Percentiles rank a stretch among this genome's conserved stretches.
These are phyloP conservation scores for Apiotrichum gracile DNA, from an alignment of 1,284 basidiomycete genomes.

Conservation along the genomic window DNA sequence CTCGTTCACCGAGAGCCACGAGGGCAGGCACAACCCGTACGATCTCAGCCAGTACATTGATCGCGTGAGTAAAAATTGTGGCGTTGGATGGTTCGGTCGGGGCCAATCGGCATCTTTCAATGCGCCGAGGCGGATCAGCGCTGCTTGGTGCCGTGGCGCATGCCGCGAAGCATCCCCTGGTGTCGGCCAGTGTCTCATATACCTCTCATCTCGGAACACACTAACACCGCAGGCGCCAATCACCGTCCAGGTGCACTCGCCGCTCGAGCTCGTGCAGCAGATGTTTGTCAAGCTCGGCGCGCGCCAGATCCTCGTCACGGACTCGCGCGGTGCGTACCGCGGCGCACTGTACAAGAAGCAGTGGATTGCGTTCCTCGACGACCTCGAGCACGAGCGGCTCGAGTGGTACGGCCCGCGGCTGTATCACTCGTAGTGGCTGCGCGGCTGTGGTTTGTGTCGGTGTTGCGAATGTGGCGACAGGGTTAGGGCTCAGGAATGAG, in stretches of 20 bases:
- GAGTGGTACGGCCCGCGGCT: not conserved
- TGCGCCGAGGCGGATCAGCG: too few species aligned
- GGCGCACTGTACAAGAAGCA: slow-evolving; percentile 90
- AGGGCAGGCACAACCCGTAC: slow-evolving; percentile 56
- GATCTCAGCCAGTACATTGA: slow-evolving; percentile 88
- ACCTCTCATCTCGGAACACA: too few species aligned
- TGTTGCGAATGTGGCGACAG: not conserved
- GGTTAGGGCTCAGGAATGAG: too few species aligned
- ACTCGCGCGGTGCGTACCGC: slow-evolving; percentile 75
- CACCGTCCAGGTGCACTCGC: slow-evolving; percentile 72
- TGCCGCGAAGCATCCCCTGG: too few species aligned
- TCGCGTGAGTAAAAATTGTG: slow-evolving; percentile 53
- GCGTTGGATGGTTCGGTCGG: not conserved
- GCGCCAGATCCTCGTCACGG: slow-evolving; percentile 79
- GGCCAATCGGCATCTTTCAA: too few species aligned
- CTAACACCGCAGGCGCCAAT: slow-evolving; percentile 62
- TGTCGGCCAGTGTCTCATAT: too few species aligned
- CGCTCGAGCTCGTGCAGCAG: slow-evolving; percentile 82
- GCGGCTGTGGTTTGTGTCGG: not conserved
- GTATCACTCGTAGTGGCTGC: not conserved
- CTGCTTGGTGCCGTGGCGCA: too few species aligned
- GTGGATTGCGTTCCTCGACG: slow-evolving; percentile 75
- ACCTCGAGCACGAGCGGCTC: slow-evolving; percentile 54
- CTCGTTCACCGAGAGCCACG: slow-evolving; percentile 38
- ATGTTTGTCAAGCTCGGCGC: slow-evolving; percentile 87